Evolutionary conservation across 2,329 filamentous ascomycete species (phyloP).

Genomic region (Colletotrichum aenigma): DNA sequence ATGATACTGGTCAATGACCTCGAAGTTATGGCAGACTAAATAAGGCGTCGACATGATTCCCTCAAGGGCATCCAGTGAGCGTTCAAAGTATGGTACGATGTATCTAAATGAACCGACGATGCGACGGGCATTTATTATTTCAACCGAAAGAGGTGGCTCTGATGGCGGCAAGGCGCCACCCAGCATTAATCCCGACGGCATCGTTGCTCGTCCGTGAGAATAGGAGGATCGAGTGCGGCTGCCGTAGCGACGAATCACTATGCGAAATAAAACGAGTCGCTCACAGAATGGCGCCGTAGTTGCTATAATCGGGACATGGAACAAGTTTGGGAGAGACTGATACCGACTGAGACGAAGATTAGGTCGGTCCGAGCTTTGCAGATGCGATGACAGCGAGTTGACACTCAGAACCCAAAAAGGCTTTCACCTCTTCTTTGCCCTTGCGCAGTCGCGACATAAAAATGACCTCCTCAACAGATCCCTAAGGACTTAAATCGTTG

Average conservation of each 20-base stretch:
- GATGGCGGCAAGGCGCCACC: no score
- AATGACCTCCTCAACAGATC: background rate
- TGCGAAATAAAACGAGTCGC: background rate
- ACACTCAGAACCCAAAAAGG: background rate
- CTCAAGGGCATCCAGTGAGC: no score
- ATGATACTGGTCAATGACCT: no score
- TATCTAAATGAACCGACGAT: no score
- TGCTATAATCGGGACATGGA: background rate
- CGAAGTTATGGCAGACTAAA: no score
- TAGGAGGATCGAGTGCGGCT: background rate
- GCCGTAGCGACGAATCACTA: background rate
- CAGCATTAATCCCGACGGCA: no score
- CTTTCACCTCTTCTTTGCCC: background rate
- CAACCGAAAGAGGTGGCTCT: no score
- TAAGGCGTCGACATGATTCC: no score
- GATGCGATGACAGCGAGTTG: background rate
- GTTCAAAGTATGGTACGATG: no score
- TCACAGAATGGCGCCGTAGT: background rate
- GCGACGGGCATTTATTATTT: no score
- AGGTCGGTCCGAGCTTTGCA: background rate
- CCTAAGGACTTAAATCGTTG: background rate
- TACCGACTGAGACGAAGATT: background rate
- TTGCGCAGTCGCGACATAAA: background rate
- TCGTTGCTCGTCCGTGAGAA: background rate
- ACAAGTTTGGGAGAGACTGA: background rate